phyloP scores from a whole-genome alignment of 169 alveolate genomes.

The Toxoplasma gondii region DNA sequence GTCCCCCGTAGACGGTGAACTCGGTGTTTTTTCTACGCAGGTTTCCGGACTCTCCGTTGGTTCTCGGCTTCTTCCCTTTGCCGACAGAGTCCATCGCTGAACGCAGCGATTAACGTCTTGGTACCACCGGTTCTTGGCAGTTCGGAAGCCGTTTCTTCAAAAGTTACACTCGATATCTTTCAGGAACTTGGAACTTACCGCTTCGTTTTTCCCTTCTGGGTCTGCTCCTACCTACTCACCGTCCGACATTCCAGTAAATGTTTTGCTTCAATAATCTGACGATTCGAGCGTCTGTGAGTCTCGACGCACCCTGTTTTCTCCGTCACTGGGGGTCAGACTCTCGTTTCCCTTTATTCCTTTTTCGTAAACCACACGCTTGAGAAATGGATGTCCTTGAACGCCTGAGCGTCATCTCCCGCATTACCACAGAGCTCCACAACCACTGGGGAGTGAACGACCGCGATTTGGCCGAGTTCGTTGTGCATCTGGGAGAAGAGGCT shows the following conservation, averaged over 20 bases:
- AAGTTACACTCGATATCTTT: no score
- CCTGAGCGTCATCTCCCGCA: conserved; percentile 61
- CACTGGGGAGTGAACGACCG: conserved; percentile 71
- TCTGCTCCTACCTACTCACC: no score
- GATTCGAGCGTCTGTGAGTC: neutral
- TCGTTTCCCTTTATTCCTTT: no score
- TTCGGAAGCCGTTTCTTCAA: no score
- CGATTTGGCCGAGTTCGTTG: conserved; percentile 70
- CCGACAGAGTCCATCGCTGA: neutral
- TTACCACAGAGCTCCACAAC: conserved; percentile 68
- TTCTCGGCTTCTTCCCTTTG: neutral
- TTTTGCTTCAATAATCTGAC: neutral
- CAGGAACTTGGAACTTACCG: no score
- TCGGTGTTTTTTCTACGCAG: neutral
- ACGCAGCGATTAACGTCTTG: neutral
- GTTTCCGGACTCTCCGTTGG: neutral
- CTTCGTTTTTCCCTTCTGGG: no score
- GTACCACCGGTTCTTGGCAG: no score
- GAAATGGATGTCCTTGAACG: conserved; percentile 69
- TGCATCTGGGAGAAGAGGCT: conserved; percentile 70
- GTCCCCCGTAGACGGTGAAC: no score
- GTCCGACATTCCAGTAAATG: no score
- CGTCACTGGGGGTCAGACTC: no score
- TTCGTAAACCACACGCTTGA: no score
- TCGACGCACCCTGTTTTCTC: neutral